phyloP scores from a whole-genome alignment of 345 rosid species.

The Orychophragmus violaceus region DNA sequence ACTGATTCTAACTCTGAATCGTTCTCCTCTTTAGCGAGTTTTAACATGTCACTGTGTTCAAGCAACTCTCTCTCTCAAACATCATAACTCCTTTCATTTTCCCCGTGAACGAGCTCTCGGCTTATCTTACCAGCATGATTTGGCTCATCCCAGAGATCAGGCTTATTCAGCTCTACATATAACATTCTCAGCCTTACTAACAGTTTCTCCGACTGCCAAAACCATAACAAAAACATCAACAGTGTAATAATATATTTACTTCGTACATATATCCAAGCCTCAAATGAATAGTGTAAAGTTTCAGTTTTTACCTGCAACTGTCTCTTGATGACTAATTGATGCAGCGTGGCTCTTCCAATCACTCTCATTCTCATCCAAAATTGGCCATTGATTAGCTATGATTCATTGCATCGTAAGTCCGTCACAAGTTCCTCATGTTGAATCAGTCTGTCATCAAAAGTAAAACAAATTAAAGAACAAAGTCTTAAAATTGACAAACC shows the following conservation, averaged over 20 bases:
- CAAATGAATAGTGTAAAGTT: neutral
- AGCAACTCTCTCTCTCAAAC: conserved; percentile 75
- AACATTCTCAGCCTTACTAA: conserved; percentile 54
- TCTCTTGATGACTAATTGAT: conserved; percentile 79
- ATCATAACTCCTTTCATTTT: conserved; percentile 70
- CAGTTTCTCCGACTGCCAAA: conserved; percentile 71
- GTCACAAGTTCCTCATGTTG: too few relatives aligned
- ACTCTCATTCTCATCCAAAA: conserved; percentile 65
- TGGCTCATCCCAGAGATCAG: conserved; percentile 87
- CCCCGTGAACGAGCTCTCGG: conserved; percentile 64
- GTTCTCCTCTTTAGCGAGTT: conserved; percentile 83
- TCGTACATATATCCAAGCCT: neutral
- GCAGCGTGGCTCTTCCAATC: conserved; percentile 97
- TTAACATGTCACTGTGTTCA: conserved; percentile 92
- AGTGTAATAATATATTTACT: neutral
- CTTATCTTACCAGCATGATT: conserved; percentile 79
- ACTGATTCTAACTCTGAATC: conserved; percentile 90
- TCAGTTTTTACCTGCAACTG: conserved; percentile 62
- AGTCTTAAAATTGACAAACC: too few relatives aligned
- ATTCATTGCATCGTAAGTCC: conserved; percentile 81
- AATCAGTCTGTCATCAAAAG: too few relatives aligned
- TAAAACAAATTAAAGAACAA: too few relatives aligned
- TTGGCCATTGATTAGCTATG: conserved; percentile 64
- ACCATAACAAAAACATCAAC: neutral
- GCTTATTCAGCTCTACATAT: conserved; percentile 60